These are phyloP conservation scores for Scalesia atractyloides DNA, from an alignment of 129 eudicot species.

Conservation along the genomic window DNA sequence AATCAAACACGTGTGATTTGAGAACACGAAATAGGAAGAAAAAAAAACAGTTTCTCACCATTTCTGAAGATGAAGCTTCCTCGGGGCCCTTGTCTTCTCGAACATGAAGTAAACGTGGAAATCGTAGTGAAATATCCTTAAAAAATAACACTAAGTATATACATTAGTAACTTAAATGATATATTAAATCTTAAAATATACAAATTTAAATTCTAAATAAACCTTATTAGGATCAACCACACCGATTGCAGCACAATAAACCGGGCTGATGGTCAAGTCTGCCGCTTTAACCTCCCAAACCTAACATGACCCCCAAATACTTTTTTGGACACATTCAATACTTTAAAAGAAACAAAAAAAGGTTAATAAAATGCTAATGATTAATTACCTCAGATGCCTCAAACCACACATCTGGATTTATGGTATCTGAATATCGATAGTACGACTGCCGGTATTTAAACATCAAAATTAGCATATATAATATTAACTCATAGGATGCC, in stretches of 20 bases:
- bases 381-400: constrained; percentile 79
- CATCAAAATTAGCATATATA: constrained; percentile 20
- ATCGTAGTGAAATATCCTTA: constrained; percentile 83
- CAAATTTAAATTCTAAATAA: not conserved
- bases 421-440: constrained; percentile 66
- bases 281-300: constrained; percentile 99
- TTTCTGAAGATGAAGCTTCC: constrained; percentile 83
- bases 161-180: not conserved
- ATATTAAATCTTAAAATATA: not conserved
- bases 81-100: constrained; percentile 93
- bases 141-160: not conserved
- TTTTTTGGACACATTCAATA: not conserved
- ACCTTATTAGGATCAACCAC: constrained; percentile 81
- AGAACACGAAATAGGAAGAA: not conserved
- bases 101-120: constrained; percentile 86
- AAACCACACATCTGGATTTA: constrained; percentile 91
- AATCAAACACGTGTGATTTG: not conserved
- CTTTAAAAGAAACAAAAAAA: not conserved
- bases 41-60: constrained; percentile 41
- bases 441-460: constrained; percentile 57
- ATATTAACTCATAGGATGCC: not conserved
- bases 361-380: constrained; percentile 2
- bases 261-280: constrained; percentile 85
- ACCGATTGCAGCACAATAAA: constrained; percentile 88
- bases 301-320: constrained; percentile 37